These are phyloP conservation scores for Epipyxis sp. DNA, from an alignment of 108 stramenopile genomes.

Conservation along the genomic window DNA sequence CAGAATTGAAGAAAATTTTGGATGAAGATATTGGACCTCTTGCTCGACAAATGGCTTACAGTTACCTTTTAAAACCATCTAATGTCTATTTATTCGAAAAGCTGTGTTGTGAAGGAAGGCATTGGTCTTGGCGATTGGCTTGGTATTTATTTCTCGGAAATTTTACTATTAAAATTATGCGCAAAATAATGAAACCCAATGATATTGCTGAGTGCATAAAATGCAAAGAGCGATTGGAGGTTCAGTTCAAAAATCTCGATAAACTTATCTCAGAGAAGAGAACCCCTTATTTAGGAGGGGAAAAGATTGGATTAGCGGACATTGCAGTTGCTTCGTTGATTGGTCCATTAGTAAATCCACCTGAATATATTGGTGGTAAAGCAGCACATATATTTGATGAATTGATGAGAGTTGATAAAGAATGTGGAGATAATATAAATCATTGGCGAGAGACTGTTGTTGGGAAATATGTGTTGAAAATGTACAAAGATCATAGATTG, in stretches of 20 bases:
- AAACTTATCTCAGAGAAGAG: background rate
- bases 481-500: background rate
- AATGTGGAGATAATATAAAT: background rate
- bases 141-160: background rate
- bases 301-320: background rate
- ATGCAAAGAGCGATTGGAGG: background rate
- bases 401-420: background rate
- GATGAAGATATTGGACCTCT: conserved; percentile 7
- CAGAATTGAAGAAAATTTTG: conserved; percentile 2
- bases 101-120: background rate
- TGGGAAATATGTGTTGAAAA: background rate
- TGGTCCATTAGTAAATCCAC: background rate
- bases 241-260: background rate
- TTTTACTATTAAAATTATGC: background rate
- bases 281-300: background rate
- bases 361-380: conserved; percentile 11
- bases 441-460: background rate
- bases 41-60: background rate
- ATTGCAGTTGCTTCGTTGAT: conserved; percentile 5
- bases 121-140: background rate
- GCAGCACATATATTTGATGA: background rate
- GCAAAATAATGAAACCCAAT: background rate
- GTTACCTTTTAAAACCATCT: background rate
- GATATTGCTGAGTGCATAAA: background rate
- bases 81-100: background rate